A percentile compares a stretch with the other conserved stretches of the same genome.
Evolutionary conservation across 306 rosid species (phyloP).

Genomic region (Cercis canadensis): DNA sequence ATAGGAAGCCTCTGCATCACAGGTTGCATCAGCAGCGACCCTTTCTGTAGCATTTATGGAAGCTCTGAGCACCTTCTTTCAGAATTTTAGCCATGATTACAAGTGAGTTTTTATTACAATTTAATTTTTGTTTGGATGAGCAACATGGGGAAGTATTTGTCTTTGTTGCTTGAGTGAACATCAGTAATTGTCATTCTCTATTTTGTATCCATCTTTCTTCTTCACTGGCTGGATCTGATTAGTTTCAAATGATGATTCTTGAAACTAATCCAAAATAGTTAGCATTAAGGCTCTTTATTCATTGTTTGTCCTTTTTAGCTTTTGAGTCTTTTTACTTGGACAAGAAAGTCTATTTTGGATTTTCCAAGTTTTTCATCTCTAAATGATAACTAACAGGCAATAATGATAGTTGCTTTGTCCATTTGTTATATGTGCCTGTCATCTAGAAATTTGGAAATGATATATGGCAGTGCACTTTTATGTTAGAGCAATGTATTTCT

Average conservation of each 20-base stretch:
- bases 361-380: too few species aligned
- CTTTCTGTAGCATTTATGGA: slow-evolving; percentile 98
- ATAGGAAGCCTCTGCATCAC: slow-evolving; percentile 92
- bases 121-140: background rate
- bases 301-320: background rate
- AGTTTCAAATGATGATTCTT: too few species aligned
- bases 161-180: background rate
- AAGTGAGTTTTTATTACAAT: slow-evolving; percentile 58
- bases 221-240: too few species aligned
- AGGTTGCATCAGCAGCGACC: slow-evolving; percentile 94
- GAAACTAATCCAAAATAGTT: background rate
- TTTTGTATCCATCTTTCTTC: too few species aligned
- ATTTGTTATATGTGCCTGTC: too few species aligned
- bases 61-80: slow-evolving; percentile 91
- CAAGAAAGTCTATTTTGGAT: too few species aligned
- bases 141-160: slow-evolving; percentile 19
- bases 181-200: too few species aligned
- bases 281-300: background rate
- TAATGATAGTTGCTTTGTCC: too few species aligned
- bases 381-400: too few species aligned
- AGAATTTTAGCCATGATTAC: slow-evolving; percentile 86
- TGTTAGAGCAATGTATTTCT: too few species aligned
- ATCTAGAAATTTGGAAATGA: too few species aligned
- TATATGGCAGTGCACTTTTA: too few species aligned
- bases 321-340: background rate